phyloP scores from a whole-genome alignment of 192 early-diverging fungal genomes.

The Pilaira anomala region DNA sequence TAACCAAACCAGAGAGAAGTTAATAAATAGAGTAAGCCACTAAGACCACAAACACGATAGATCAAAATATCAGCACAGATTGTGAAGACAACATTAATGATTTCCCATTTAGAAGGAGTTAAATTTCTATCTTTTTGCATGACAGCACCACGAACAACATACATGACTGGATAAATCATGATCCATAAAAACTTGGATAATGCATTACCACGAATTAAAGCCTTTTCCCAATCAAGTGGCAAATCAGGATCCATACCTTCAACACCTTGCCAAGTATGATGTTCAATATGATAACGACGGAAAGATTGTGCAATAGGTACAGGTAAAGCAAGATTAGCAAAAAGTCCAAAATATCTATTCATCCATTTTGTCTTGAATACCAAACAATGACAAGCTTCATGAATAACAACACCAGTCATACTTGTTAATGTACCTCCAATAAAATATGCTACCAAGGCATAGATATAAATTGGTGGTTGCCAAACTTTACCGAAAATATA shows the following conservation, averaged over 20 bases:
- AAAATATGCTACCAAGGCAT: constrained; percentile 65
- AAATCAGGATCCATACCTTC: constrained; percentile 91
- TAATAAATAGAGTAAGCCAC: constrained; percentile 67
- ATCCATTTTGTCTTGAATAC: constrained; percentile 66
- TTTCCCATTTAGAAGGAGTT: constrained; percentile 71
- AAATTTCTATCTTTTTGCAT: constrained; percentile 53
- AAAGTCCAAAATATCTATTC: constrained; percentile 79
- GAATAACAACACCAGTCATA: constrained; percentile 82
- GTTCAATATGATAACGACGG: constrained; percentile 89
- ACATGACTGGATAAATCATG: constrained; percentile 83
- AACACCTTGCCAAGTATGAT: constrained; percentile 97
- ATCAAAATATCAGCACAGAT: constrained; percentile 54
- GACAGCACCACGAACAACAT: constrained; percentile 72
- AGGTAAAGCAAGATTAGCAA: constrained; percentile 85
- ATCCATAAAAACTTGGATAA: constrained; percentile 75
- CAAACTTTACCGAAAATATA: constrained; percentile 72
- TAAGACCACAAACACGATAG: constrained; percentile 53
- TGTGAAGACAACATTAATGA: constrained; percentile 74
- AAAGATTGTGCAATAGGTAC: constrained; percentile 78
- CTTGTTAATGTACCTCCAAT: constrained; percentile 83
- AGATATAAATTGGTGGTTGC: constrained; percentile 58
- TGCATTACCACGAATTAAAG: constrained; percentile 66
- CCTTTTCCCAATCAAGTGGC: constrained; percentile 83
- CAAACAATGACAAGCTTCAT: constrained; percentile 90
- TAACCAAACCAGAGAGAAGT: constrained; percentile 78